Conservation (phyloP, 1,284 basidiomycete species). For the Jaminaea rosea region DNA sequence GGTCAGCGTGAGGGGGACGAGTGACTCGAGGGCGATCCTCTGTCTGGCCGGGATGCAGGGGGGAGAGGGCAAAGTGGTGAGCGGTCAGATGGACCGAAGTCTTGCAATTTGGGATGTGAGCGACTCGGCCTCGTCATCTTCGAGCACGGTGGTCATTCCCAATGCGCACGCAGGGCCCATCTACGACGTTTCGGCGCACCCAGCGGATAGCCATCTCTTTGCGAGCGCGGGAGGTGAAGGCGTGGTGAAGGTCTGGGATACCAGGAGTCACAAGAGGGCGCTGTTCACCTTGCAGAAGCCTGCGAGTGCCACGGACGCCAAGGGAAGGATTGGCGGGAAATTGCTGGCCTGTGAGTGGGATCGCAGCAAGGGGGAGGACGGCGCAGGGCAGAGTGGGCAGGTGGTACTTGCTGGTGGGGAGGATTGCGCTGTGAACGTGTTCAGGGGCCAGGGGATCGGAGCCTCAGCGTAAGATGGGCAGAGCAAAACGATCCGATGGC, state of each 20-base stretch:
- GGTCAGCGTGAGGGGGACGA: constrained; percentile 7
- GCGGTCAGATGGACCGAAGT: constrained; percentile 34
- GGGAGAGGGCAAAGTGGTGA: constrained; percentile 3
- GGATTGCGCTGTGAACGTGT: constrained; percentile 29
- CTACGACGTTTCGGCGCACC: constrained; percentile 19
- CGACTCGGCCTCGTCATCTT: constrained; percentile 1
- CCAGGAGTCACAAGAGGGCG: constrained; percentile 28
- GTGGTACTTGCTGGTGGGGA: constrained; percentile 38
- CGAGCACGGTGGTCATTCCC: constrained; percentile 10
- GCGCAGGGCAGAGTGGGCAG: no score
- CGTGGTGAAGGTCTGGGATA: constrained; percentile 37
- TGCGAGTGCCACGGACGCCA: not conserved
- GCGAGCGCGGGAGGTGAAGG: constrained; percentile 25
- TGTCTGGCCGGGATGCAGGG: constrained; percentile 18
- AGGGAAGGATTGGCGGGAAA: constrained; percentile 11
- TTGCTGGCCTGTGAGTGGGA: constrained; percentile 37
- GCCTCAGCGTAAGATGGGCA: no score
- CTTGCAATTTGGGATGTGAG: constrained; percentile 40
- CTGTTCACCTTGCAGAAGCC: constrained; percentile 30
- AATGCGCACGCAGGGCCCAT: constrained; percentile 32
- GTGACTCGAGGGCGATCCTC: constrained; percentile 31
- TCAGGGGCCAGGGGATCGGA: constrained; percentile 21
- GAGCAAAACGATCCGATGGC: no score
- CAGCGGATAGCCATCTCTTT: constrained; percentile 23
- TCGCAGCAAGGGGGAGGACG: no score